These are phyloP conservation scores for Trichoderma gamsii DNA, from an alignment of 495 filamentous ascomycete species.

Conservation along the genomic window DNA sequence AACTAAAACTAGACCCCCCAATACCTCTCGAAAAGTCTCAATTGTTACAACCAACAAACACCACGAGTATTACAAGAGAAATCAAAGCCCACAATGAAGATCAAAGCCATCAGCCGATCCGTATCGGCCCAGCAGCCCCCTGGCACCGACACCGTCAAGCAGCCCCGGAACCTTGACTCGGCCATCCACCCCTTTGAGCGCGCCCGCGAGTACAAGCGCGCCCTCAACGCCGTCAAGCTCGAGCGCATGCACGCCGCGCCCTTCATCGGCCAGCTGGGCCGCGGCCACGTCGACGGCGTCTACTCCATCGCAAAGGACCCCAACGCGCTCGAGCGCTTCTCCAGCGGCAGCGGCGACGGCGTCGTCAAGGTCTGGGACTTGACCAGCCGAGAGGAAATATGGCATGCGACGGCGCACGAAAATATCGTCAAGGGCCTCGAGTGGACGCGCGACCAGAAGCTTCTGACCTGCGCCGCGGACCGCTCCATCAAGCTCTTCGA, in stretches of 20 bases:
- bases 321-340: constrained; percentile 60
- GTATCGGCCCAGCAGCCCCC: constrained; percentile 70
- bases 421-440: constrained; percentile 86
- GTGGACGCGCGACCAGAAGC: constrained; percentile 76
- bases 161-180: constrained; percentile 85
- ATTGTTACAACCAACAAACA: not conserved
- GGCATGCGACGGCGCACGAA: constrained; percentile 52
- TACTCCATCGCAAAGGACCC: constrained; percentile 66
- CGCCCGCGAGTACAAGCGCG: constrained; percentile 84
- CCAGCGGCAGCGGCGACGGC: constrained; percentile 77
- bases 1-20: not conserved
- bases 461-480: constrained; percentile 87
- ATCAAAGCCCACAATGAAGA: constrained; percentile 52
- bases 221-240: constrained; percentile 86
- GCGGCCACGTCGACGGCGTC: constrained; percentile 91
- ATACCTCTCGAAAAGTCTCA: not conserved
- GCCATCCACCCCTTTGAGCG: constrained; percentile 91
- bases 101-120: constrained; percentile 83
- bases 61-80: not conserved
- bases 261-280: constrained; percentile 80
- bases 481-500: constrained; percentile 84
- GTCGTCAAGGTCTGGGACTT: constrained; percentile 94
- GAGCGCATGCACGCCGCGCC: constrained; percentile 95
- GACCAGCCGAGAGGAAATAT: constrained; percentile 68
- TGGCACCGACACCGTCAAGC: constrained; percentile 64